These are phyloP conservation scores for Umbilicus rupestris DNA, from an alignment of 164 flowering plant genomes.

Conservation along the genomic window DNA sequence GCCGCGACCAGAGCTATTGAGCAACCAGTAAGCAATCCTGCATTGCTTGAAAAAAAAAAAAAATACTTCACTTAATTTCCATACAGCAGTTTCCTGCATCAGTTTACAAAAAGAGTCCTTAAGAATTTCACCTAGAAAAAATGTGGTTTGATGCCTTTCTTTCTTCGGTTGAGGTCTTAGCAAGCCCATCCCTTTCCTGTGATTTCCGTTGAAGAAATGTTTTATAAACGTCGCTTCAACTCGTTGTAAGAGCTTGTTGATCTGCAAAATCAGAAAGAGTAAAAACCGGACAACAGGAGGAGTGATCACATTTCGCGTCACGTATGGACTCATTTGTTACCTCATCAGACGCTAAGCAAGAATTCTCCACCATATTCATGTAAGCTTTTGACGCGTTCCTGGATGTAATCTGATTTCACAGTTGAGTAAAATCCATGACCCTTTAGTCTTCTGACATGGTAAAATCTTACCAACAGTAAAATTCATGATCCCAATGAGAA, in stretches of 20 bases:
- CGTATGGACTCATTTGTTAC: slow-evolving; percentile 6
- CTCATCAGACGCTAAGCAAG: slow-evolving; percentile 30
- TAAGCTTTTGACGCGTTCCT: slow-evolving; percentile 21
- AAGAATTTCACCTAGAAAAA: slow-evolving; percentile 31
- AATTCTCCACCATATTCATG: slow-evolving; percentile 24
- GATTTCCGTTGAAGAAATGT: slow-evolving; percentile 52
- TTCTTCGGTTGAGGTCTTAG: slow-evolving; percentile 40
- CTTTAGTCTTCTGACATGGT: background rate
- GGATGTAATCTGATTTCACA: slow-evolving; percentile 15
- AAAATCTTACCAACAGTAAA: background rate
- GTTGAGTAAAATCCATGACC: background rate
- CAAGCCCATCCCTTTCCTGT: slow-evolving; percentile 43
- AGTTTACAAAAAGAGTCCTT: background rate
- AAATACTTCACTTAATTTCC: background rate
- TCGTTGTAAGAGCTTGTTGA: slow-evolving; percentile 48
- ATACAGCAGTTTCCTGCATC: background rate
- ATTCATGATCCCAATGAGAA: background rate
- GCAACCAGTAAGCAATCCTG: slow-evolving; percentile 28
- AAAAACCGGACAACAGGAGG: background rate
- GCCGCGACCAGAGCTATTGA: slow-evolving; percentile 33
- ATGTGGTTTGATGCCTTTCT: slow-evolving; percentile 43
- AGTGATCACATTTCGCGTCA: background rate
- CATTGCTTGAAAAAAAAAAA: background rate
- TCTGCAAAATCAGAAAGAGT: slow-evolving; percentile 15
- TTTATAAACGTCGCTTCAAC: slow-evolving; percentile 59